A percentile compares a stretch with the other conserved stretches of the same genome.
phyloP scores from a whole-genome alignment of 495 filamentous ascomycete genomes.

The Cryomyces antarcticus region DNA sequence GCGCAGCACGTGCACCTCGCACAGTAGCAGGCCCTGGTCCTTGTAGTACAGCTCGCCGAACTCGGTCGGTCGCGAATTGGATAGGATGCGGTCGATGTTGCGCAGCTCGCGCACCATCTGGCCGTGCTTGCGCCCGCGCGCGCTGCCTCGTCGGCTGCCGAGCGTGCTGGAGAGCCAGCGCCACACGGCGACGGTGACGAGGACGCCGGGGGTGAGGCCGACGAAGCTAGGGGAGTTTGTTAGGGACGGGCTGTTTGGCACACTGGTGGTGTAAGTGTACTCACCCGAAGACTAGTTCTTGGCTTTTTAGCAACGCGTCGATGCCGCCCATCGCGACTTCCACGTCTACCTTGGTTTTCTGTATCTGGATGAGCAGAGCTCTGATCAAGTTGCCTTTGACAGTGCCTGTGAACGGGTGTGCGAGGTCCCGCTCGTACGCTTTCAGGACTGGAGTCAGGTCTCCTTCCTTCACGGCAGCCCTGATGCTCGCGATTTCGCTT shows the following conservation, averaged over 20 bases:
- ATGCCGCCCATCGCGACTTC: conserved; percentile 92
- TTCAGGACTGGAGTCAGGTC: conserved; percentile 80
- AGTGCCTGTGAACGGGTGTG: conserved; percentile 57
- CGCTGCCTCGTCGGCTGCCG: conserved; percentile 44
- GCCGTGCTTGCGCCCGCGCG: conserved; percentile 34
- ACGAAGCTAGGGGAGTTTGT: conserved; percentile 41
- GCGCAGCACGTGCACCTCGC: conserved; percentile 65
- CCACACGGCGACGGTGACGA: conserved; percentile 57
- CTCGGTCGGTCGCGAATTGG: conserved; percentile 35
- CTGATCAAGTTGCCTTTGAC: conserved; percentile 72
- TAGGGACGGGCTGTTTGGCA: not conserved
- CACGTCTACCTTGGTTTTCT: conserved; percentile 97
- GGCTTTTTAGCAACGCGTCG: conserved; percentile 76
- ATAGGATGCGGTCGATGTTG: conserved; percentile 70
- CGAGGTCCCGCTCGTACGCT: conserved; percentile 76
- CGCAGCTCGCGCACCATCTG: conserved; percentile 51
- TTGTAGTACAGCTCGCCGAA: conserved; percentile 61
- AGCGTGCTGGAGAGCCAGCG: conserved; percentile 51
- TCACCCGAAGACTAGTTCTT: conserved; percentile 85
- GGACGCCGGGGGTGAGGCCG: conserved; percentile 70
- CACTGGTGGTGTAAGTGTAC: not conserved
- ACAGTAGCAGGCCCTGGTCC: conserved; percentile 75
- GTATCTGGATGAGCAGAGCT: conserved; percentile 82
- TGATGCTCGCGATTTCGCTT: conserved; percentile 44
- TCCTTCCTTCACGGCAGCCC: conserved; percentile 63